Evolutionary conservation across 306 rosid species (phyloP), one percentile per base, ranked within the genome.

Genomic region (Rosa rugosa): DNA sequence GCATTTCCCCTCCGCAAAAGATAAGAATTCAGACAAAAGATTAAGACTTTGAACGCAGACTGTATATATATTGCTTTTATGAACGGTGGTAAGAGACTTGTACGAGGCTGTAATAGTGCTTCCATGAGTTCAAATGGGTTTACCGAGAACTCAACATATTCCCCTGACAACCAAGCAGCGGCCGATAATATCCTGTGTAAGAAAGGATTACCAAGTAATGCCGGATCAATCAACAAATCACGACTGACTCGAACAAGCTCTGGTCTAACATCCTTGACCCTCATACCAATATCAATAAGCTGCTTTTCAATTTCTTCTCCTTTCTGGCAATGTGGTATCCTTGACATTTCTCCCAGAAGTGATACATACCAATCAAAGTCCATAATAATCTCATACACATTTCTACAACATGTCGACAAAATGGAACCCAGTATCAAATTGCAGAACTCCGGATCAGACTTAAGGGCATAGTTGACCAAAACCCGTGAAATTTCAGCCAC

Each of bases 331-430:
- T 88, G 90, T 51, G 90, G 98, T 78, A 95, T 91, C 70, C 90
- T 88, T 0, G 97, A 75, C 91, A 95, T 91, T 62, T 93, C 99
- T 72, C 98, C 97, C 69, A 95, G 83, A 76, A 93, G 96, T 0
- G 88, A 84, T 40, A 91, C 94, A 76, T 93, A 95, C 98, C 99
- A 93, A 81, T 95, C 98, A 31, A 95, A 92, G 86, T 95, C 99
- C 18, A 87, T 49, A 73, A 95, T 78, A 9, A 92, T 90, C 89
- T 91, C 94, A 22, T 95, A 95, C 16, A 92, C 79, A 83, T 91
- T 90, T 75, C 87, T 75, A 45, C 83, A 46, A 76, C 99, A 90
- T 0, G 97, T 90, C 0, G 79, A 75, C 56, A 95, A 87, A 81
- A 95, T 86, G 69, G 97, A 95, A 51, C 88, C 90, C 69, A 95